Base-by-base conservation (phyloP, 176 grass and related monocot species). In the Cenchrus purpureus region DNA sequence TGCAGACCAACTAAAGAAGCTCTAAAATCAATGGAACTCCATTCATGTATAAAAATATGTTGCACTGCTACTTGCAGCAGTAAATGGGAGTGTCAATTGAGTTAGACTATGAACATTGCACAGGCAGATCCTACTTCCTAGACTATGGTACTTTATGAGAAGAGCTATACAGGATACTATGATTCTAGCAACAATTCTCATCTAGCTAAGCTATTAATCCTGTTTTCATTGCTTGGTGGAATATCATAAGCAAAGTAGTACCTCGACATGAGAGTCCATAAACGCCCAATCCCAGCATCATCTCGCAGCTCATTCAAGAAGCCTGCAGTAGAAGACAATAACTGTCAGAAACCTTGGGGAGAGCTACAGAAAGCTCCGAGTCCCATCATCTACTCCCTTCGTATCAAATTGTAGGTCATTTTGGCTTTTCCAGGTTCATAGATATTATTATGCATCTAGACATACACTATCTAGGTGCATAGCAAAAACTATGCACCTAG, bases 191-290 rank as follows among this genome's bases (percentile, higher is more conserved):
- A 56, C 15, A 81, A 34, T 80, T 66, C 54, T 65, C 7, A 12
- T 78, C 46, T 42, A 66, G 12, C 44, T 25, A 69, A 52, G 11
- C 12, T 84, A 40, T 58, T 11, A 31, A 9, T 52, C 29, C 1
- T 45, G 79, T 71, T 83, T 57, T 79, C 31, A 45, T 51, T 69
- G 62, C 4, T 89, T 62, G 60, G 58, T 68, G 57, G 20, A 83
- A 1, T 57, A 44, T 28, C 50, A 58, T 19, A 44, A 55, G 20
- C 72, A 82, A 82, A 86, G 45, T 86, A 80, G 66, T 90, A 98
- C 96, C 93, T 98, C 17, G 91, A 95, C 89, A 98, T 75, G n/a
- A 98, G 89, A 90, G 86, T 94, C 93, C 96, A 94, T 42, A 98
- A 71, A 65, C 91, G 96, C 22, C 96, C 96, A 52, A 98, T 94